Evolutionary conservation across 2,329 filamentous ascomycete species (phyloP).

Genomic region (Aspergillus transmontanensis): DNA sequence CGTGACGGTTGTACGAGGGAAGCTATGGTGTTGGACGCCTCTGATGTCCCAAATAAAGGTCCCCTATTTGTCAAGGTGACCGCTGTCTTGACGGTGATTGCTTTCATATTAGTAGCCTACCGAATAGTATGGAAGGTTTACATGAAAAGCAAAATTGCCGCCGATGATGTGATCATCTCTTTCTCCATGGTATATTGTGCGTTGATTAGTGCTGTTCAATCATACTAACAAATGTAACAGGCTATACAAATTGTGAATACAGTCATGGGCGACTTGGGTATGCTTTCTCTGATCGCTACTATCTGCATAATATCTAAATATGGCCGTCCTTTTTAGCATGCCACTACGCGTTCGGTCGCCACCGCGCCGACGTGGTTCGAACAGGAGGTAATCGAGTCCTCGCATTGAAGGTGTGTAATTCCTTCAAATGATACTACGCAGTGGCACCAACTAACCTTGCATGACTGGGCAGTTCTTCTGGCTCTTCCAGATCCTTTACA

Average conservation of each 20-base stretch:
- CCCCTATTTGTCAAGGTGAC: constrained; percentile 7
- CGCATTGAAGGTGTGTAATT: not conserved
- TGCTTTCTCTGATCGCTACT: not conserved
- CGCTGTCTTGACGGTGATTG: constrained; percentile 2
- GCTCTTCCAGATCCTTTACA: constrained; percentile 12
- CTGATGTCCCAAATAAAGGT: constrained; percentile 6
- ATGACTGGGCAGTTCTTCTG: constrained; percentile 1
- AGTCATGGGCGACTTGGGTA: not conserved
- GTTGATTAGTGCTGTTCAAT: not conserved
- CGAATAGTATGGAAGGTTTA: not conserved
- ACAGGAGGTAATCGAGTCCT: constrained; percentile 7
- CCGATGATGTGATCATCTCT: not conserved
- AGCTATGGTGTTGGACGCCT: not conserved
- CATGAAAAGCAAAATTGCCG: not conserved
- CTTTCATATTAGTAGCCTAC: not conserved
- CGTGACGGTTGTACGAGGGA: not conserved
- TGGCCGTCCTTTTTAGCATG: not conserved
- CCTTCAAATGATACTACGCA: not conserved
- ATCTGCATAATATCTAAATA: not conserved
- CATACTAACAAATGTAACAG: not conserved
- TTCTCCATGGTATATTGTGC: not conserved
- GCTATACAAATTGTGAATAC: not conserved
- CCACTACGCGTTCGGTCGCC: constrained; percentile 9
- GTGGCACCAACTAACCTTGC: not conserved
- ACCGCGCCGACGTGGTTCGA: not conserved